These are phyloP conservation scores for Fraxinus velutina DNA, from an alignment of 305 asterid genomes.

Conservation along the genomic window DNA sequence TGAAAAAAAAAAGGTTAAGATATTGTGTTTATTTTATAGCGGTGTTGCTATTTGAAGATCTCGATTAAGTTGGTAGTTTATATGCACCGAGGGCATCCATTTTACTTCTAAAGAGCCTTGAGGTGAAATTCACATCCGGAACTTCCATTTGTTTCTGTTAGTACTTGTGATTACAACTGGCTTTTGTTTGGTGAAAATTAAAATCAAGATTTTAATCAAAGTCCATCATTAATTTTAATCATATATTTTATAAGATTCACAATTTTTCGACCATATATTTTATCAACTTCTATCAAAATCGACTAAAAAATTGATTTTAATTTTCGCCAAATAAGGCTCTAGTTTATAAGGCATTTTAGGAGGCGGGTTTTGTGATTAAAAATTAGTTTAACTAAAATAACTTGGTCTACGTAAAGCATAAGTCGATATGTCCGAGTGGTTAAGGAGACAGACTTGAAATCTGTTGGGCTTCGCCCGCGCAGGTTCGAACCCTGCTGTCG, in stretches of 20 bases:
- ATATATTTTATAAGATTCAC: too few relatives aligned
- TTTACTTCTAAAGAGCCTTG: not conserved
- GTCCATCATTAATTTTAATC: too few relatives aligned
- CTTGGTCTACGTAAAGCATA: not conserved
- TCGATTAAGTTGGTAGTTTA: not conserved
- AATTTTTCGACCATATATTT: too few relatives aligned
- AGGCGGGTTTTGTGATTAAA: not conserved
- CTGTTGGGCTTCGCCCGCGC: constrained; percentile 98
- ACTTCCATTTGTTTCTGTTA: not conserved
- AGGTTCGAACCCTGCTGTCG: constrained; percentile 96
- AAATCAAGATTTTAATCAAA: not conserved
- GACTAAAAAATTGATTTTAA: too few relatives aligned
- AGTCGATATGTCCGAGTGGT: constrained; percentile 97
- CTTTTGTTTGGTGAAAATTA: not conserved
- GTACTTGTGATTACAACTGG: not conserved
- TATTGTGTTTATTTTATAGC: not conserved
- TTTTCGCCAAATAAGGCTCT: not conserved
- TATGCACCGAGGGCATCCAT: not conserved
- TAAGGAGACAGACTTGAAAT: constrained; percentile 95
- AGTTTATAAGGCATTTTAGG: not conserved
- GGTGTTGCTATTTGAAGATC: not conserved
- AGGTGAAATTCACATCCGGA: not conserved
- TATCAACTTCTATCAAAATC: not conserved
- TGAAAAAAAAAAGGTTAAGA: not conserved
- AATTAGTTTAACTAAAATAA: not conserved